Base-by-base conservation (phyloP, 371 early-diverging fungal genomes). In the Synchytrium microbalum region DNA sequence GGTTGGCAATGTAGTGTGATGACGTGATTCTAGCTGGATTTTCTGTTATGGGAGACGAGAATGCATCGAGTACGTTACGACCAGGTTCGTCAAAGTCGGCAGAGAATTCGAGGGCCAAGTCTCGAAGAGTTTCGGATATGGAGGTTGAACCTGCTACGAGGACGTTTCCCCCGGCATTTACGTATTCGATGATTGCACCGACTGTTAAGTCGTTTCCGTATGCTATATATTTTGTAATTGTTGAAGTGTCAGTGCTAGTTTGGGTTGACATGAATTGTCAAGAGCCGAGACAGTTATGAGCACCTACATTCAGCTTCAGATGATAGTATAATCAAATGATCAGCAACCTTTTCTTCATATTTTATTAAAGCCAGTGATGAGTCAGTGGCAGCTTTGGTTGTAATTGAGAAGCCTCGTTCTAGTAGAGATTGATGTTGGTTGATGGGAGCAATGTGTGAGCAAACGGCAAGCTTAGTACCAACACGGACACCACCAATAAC, bases 161-260 rank as follows among this genome's bases (percentile, higher is more conserved):
- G 46, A 95, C 72, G 71, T 95, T 96, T n/a, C 96, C 98, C 32
- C 96, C 96, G 28, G 81, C 77, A 57, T 92, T 86, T 31, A 95
- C 85, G 73, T 90, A 98, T 54, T 91, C 83, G 58, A 92, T 75
- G 16, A 98, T 74, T 33, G 63, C 60, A 2, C 66, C 72, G 2
- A 73, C 58, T 19, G 64, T 65, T 24, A 79, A 31, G 0, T 61
- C 67, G 19, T 72, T 75, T 14, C 69, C 71, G 52, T 68, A 67
- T n/a, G 62, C 71, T 75, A 52, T 28, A 14, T 26, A 25, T 3
- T 24, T 46, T 16, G 5, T 2, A 3, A 5, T 26, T n/a, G 2
- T 8, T 3, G 25, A 52, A 27, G 52, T 51, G 31, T 54, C 2
- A 8, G 24, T 0, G 53, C 24, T 46, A 27, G 53, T 19, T 25